A percentile compares a stretch with the other conserved stretches of the same genome.
These are phyloP conservation scores for Cordyceps tenuipes DNA, from an alignment of 2,329 filamentous ascomycete species.

Conservation along the genomic window DNA sequence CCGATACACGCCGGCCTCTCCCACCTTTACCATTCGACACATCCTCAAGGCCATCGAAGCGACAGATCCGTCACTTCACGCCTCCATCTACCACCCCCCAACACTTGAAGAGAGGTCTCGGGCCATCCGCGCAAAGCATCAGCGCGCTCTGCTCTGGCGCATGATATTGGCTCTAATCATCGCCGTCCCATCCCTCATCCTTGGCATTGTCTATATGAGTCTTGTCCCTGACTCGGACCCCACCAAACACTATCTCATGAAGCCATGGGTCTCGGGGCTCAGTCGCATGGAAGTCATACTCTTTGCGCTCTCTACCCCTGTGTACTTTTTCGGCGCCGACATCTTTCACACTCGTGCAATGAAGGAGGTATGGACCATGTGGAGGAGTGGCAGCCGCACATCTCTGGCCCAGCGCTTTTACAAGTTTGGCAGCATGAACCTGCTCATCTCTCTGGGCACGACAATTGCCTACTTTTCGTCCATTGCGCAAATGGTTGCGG, in stretches of 20 bases:
- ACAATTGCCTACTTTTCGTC: constrained; percentile 82
- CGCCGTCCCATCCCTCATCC: constrained; percentile 74
- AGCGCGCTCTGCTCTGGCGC: constrained; percentile 59
- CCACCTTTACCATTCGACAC: constrained; percentile 64
- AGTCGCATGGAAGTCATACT: constrained; percentile 71
- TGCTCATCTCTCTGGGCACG: constrained; percentile 82
- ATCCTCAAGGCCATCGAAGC: constrained; percentile 61
- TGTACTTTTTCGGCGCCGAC: constrained; percentile 82
- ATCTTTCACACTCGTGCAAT: constrained; percentile 72
- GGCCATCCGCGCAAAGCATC: constrained; percentile 62
- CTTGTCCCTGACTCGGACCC: constrained; percentile 54
- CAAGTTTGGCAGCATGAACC: constrained; percentile 95
- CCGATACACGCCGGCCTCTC: constrained; percentile 59
- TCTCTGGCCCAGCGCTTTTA: constrained; percentile 71
- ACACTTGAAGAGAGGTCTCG: constrained; percentile 76
- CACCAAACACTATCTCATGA: constrained; percentile 58
- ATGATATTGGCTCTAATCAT: constrained; percentile 59
- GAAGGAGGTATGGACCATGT: constrained; percentile 70
- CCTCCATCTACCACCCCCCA: constrained; percentile 68
- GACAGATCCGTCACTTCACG: constrained; percentile 56
- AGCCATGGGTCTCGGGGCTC: constrained; percentile 62
- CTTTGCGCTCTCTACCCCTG: constrained; percentile 72
- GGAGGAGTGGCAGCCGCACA: constrained; percentile 65
- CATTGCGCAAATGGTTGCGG: constrained; percentile 64
- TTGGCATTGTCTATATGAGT: constrained; percentile 88